Percentiles rank a stretch among this genome's conserved stretches.
phyloP scores from a whole-genome alignment of 805 yeast species.

The Hanseniaspora hatyaiensis region DNA sequence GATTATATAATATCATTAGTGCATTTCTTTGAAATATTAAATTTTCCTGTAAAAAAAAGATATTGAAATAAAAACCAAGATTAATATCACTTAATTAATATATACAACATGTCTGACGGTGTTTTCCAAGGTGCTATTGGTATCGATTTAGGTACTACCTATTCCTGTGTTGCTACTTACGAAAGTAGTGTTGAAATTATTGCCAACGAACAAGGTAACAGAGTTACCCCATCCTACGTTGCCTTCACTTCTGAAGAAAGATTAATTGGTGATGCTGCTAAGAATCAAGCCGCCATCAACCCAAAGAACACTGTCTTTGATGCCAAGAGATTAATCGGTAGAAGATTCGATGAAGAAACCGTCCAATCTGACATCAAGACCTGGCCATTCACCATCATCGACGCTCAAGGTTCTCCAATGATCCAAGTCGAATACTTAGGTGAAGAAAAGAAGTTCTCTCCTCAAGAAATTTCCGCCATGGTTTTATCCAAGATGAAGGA shows the following conservation, averaged over 20 bases:
- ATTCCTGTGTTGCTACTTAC: conserved; percentile 71
- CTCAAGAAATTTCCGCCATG: conserved; percentile 68
- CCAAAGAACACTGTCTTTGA: conserved; percentile 69
- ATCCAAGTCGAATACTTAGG: conserved; percentile 60
- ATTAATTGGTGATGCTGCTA: conserved; percentile 73
- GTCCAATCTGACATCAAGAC: conserved; percentile 86
- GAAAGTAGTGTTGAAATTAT: conserved; percentile 66
- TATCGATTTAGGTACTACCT: conserved; percentile 92
- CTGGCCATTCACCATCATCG: conserved; percentile 69
- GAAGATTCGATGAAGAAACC: conserved; percentile 61
- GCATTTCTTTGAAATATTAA: background rate
- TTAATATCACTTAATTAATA: conserved; percentile 16
- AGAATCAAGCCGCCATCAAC: conserved; percentile 73
- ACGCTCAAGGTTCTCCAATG: conserved; percentile 55
- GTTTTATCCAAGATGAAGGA: conserved; percentile 73
- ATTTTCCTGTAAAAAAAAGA: background rate
- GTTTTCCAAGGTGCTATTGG: conserved; percentile 99
- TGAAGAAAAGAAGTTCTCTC: conserved; percentile 58
- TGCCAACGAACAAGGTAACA: conserved; percentile 78
- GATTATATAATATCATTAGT: background rate
- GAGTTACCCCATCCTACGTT: conserved; percentile 73
- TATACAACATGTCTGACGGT: conserved; percentile 76
- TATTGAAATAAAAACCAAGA: conserved; percentile 14
- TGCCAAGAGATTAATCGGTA: conserved; percentile 73
- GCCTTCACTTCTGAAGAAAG: conserved; percentile 70